Percentiles rank a stretch among this genome's conserved stretches.
Conservation (phyloP, 192 early-diverging fungal genomes). For the Coemansia sp. region DNA sequence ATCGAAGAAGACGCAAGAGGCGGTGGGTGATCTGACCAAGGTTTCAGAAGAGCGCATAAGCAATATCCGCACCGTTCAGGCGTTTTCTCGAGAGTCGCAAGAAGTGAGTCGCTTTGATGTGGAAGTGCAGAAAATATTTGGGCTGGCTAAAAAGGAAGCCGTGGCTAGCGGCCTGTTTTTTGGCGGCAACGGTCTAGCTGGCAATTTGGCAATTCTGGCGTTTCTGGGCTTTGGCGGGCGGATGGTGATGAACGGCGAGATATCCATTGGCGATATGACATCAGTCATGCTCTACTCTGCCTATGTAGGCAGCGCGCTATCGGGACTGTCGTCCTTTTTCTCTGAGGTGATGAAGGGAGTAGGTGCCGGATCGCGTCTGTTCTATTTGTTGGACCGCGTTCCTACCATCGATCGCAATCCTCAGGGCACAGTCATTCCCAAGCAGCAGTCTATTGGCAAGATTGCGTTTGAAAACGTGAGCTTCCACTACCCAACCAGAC, state of each 20-base stretch:
- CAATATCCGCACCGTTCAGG: conserved; percentile 56
- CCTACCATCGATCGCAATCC: conserved; percentile 37
- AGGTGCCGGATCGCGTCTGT: conserved; percentile 61
- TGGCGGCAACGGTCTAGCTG: conserved; percentile 61
- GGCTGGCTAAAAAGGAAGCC: conserved; percentile 50
- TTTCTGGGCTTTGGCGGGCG: conserved; percentile 64
- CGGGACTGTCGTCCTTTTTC: conserved; percentile 62
- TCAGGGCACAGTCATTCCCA: conserved; percentile 11
- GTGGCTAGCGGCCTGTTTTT: conserved; percentile 63
- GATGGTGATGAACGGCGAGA: conserved; percentile 59
- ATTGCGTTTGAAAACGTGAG: conserved; percentile 59
- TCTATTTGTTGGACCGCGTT: conserved; percentile 57
- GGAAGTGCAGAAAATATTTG: conserved; percentile 41
- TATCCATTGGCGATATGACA: conserved; percentile 66
- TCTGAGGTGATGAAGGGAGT: conserved; percentile 73
- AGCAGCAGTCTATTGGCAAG: conserved; percentile 31
- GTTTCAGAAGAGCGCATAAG: conserved; percentile 64
- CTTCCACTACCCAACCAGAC: conserved; percentile 69
- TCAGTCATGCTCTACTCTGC: conserved; percentile 69
- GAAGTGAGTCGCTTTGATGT: conserved; percentile 39
- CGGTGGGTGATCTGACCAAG: conserved; percentile 65
- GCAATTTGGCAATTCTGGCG: conserved; percentile 63
- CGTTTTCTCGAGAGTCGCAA: conserved; percentile 42
- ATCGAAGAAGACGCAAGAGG: conserved; percentile 62
- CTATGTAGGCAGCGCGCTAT: conserved; percentile 60